Evolutionary conservation across 2,329 filamentous ascomycete genomes (phyloP).

Genomic region (Sarocladiaceae sp.): DNA sequence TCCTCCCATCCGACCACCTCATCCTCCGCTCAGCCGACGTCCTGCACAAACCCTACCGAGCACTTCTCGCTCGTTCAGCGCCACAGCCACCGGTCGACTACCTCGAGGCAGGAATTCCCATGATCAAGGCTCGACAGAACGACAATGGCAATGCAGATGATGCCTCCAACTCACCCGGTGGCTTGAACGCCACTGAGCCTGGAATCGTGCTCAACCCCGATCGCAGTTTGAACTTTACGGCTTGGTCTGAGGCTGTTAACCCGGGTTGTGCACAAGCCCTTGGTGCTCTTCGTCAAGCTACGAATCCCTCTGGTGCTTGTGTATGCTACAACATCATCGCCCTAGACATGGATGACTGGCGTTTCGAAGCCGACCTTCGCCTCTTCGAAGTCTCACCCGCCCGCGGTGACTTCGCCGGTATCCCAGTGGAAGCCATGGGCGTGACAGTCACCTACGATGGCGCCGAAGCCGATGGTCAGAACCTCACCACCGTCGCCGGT

Average conservation of each 20-base stretch:
- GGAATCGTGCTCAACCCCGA: constrained; percentile 28
- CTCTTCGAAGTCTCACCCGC: constrained; percentile 66
- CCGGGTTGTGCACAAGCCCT: constrained; percentile 58
- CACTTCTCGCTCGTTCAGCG: constrained; percentile 12
- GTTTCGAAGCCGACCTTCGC: constrained; percentile 73
- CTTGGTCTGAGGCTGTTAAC: constrained; percentile 53
- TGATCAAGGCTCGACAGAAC: constrained; percentile 9
- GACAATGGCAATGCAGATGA: constrained; percentile 12
- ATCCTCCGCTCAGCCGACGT: constrained; percentile 25
- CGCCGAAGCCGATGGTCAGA: constrained; percentile 23
- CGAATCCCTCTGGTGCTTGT: constrained; percentile 72
- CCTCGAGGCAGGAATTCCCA: constrained; percentile 2
- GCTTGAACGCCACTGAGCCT: constrained; percentile 19
- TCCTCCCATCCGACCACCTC: constrained; percentile 10
- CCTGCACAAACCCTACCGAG: constrained; percentile 23
- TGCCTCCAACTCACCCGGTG: constrained; percentile 16
- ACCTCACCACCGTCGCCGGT: constrained; percentile 20
- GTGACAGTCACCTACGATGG: constrained; percentile 51
- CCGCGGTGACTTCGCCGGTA: constrained; percentile 46
- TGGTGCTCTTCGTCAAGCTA: constrained; percentile 48
- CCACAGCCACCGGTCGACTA: background rate
- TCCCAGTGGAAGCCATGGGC: constrained; percentile 47
- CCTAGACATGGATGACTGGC: constrained; percentile 61
- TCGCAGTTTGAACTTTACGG: constrained; percentile 46
- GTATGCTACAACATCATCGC: constrained; percentile 79